Conservation (phyloP, 2,329 filamentous ascomycete genomes). For the Sarocladiaceae sp. region DNA sequence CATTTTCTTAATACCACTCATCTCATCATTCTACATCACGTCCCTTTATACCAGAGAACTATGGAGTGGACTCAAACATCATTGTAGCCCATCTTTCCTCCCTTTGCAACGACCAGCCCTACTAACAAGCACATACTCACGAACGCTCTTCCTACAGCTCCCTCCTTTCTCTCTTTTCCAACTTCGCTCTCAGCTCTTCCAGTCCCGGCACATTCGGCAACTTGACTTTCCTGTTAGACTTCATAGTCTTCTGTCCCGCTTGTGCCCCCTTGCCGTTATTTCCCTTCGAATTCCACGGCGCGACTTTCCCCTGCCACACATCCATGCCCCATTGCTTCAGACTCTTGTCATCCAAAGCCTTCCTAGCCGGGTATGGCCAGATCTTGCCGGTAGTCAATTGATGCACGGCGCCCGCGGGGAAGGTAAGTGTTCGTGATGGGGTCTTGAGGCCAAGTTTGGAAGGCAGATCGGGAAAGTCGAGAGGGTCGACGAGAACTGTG, state of each 20-base stretch:
- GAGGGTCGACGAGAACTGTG: slow-evolving; percentile 5
- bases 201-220: slow-evolving; percentile 3
- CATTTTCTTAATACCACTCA: neutral
- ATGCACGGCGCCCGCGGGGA: slow-evolving; percentile 2
- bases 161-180: neutral
- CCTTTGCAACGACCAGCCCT: too few relatives aligned
- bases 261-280: neutral
- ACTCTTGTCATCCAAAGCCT: neutral
- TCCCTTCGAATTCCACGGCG: neutral
- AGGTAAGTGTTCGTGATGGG: neutral
- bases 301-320: slow-evolving; percentile 7
- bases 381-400: slow-evolving; percentile 6
- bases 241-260: neutral
- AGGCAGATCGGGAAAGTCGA: slow-evolving; percentile 7
- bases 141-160: neutral
- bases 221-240: slow-evolving; percentile 1
- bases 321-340: slow-evolving; percentile 7
- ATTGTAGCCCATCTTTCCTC: slow-evolving; percentile 1
- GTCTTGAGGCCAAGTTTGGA: slow-evolving; percentile 1
- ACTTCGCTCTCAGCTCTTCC: neutral
- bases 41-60: too few relatives aligned
- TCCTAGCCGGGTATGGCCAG: neutral
- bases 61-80: too few relatives aligned
- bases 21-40: neutral
- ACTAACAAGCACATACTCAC: too few relatives aligned